Percentiles rank a stretch among this genome's conserved stretches.
Evolutionary conservation across 2,329 filamentous ascomycete genomes (phyloP).

Genomic region (Aspergillus neoniger): DNA sequence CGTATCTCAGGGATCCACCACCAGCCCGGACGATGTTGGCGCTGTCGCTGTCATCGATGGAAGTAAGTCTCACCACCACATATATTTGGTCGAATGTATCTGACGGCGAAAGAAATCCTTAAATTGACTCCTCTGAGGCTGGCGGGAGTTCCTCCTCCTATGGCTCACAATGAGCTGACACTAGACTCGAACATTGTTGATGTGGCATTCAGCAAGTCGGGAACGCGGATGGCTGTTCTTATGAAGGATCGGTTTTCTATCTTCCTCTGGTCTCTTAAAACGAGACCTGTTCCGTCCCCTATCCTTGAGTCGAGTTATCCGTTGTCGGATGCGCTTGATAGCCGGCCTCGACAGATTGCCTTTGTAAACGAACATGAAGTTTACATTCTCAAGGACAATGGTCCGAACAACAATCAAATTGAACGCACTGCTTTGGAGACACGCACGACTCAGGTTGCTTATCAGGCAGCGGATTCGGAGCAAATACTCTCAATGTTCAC

Average conservation of each 20-base stretch:
- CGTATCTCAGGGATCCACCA: constrained; percentile 67
- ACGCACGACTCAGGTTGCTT: constrained; percentile 31
- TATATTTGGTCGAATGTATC: constrained; percentile 1
- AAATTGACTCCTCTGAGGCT: constrained; percentile 83
- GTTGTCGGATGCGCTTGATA: constrained; percentile 30
- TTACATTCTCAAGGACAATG: constrained; percentile 44
- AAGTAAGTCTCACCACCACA: constrained; percentile 43
- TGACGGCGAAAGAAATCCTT: constrained; percentile 53
- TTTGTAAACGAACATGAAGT: constrained; percentile 48
- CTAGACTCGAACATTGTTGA: constrained; percentile 68
- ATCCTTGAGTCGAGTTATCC: constrained; percentile 43
- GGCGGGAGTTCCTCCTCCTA: constrained; percentile 87
- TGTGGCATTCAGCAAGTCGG: constrained; percentile 69
- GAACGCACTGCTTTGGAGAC: constrained; percentile 39
- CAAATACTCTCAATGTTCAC: constrained; percentile 42
- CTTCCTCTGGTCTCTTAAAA: constrained; percentile 67
- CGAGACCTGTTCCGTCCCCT: constrained; percentile 37
- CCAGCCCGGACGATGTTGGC: constrained; percentile 74
- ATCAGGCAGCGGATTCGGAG: constrained; percentile 35
- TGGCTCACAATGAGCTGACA: constrained; percentile 76
- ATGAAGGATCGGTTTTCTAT: constrained; percentile 67
- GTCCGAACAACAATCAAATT: constrained; percentile 32
- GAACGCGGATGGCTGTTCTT: constrained; percentile 69
- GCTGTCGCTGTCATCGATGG: constrained; percentile 85
- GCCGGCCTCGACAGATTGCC: constrained; percentile 48